Evolutionary conservation across 2,329 filamentous ascomycete genomes (phyloP), one percentile per base, ranked within the genome.

Genomic region (Botrytis squamosa): DNA sequence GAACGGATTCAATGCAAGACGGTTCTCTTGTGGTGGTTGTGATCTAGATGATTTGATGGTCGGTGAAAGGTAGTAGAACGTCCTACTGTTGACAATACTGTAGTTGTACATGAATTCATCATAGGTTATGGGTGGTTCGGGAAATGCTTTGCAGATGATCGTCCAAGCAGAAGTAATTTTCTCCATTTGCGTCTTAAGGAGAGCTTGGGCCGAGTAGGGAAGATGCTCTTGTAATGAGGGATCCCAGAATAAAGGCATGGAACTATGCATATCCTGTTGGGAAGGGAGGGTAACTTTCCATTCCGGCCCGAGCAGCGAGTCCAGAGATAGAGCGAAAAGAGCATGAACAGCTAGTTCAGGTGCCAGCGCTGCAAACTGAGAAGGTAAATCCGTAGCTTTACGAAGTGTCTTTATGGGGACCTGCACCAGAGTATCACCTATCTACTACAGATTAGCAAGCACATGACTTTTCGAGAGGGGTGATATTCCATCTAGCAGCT

Each of bases 281-380:
- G 86, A 87, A 0, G 94, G 93, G 84, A 93, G 90, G 22, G 92
- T 88, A 71, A 86, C 86, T 78, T 87, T 85, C 92, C 92, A 95
- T 29, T 84, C 81, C 76, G 87, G 87, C 38, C 85, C 84, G 29
- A 83, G 78, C 10, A 84, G 80, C 1, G 82, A 81, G 73, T 90
- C 85, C 44, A 91, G 84, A 8, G 88, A 86, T 14, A 95, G 84
- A n/a, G 93, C 91, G 12, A 96, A 85, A 57, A 93, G 87, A 42
- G 90, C 91, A 78, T 97, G 93, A 36, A 92, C 86, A 1, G 89
- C 88, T 62, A 87, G 86, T 73, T 72, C 12, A 5, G 46, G 70
- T 44, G 38, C 59, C 38, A 65, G 18, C n/a, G 36, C 38, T 16
- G 70, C 42, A 67, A 42, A 67, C 25, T 44, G 46, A 36, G 46